Percentiles rank a stretch among this genome's conserved stretches.
These are phyloP conservation scores for maize (Zea mays) DNA, from an alignment of 176 grass and related monocot genomes.

Conservation along the genomic window Zm-B73-REFERENCE-NAM-5.0 NC_050105.1:139356501-139357000, in stretches of 20 bases:
- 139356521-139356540: not conserved
- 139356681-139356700: slow-evolving; percentile 72
- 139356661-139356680: slow-evolving; percentile 84
- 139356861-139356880: slow-evolving; percentile 54
- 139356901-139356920: slow-evolving; percentile 17
- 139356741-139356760: slow-evolving; percentile 90
- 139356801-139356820: slow-evolving; percentile 83
- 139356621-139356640: slow-evolving; percentile 88
- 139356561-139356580: not conserved
- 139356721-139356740: slow-evolving; percentile 68
- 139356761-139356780: slow-evolving; percentile 68
- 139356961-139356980: slow-evolving; percentile 53
- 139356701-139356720: slow-evolving; percentile 64
- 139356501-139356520: not conserved
- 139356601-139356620: slow-evolving; percentile 91
- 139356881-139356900: slow-evolving; percentile 59
- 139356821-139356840: slow-evolving; percentile 56
- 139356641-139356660: slow-evolving; percentile 93
- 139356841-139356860: slow-evolving; percentile 70
- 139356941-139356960: not conserved
- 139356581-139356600: slow-evolving; percentile 68
- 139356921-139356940: not conserved
- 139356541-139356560: slow-evolving; percentile 26
- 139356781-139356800: slow-evolving; percentile 94
- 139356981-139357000: slow-evolving; percentile 79